phyloP scores from a whole-genome alignment of 1,284 basidiomycete genomes.

The Rhodofomes roseus region DNA sequence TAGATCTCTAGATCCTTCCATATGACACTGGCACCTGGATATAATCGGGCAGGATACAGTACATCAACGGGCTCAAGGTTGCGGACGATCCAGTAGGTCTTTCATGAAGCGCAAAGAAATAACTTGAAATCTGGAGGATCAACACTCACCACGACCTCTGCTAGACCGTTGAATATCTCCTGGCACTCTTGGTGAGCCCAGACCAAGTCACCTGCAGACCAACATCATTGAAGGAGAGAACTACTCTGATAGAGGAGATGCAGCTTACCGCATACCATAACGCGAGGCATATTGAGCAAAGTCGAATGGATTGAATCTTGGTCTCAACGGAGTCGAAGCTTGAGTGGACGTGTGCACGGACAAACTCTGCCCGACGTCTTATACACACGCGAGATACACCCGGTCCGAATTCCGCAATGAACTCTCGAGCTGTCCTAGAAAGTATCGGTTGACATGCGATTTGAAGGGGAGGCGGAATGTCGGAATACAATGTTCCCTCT shows the following conservation, averaged over 20 bases:
- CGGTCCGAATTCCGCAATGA: not conserved
- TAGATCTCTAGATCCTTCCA: no score
- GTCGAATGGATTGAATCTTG: not conserved
- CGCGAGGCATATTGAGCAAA: conserved; percentile 13
- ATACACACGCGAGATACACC: not conserved
- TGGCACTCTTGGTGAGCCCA: conserved; percentile 52
- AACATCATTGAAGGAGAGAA: not conserved
- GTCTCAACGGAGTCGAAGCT: not conserved
- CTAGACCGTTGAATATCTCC: conserved; percentile 60
- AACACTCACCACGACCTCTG: conserved; percentile 75
- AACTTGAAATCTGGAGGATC: no score
- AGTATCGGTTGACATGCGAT: not conserved
- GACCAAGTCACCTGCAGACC: conserved; percentile 7
- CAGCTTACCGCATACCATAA: conserved; percentile 19
- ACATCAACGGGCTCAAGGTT: no score
- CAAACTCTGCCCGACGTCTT: not conserved
- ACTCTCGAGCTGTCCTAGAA: not conserved
- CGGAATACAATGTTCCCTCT: not conserved
- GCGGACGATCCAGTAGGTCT: no score
- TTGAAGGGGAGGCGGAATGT: not conserved
- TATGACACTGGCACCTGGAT: no score
- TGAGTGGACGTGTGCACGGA: not conserved
- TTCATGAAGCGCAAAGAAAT: no score
- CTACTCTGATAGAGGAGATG: not conserved
- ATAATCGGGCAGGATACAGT: no score